A percentile compares a stretch with the other conserved stretches of the same genome.
Conservation (phyloP, 73 alveolate species). For the Paraurostyla sp. region DNA sequence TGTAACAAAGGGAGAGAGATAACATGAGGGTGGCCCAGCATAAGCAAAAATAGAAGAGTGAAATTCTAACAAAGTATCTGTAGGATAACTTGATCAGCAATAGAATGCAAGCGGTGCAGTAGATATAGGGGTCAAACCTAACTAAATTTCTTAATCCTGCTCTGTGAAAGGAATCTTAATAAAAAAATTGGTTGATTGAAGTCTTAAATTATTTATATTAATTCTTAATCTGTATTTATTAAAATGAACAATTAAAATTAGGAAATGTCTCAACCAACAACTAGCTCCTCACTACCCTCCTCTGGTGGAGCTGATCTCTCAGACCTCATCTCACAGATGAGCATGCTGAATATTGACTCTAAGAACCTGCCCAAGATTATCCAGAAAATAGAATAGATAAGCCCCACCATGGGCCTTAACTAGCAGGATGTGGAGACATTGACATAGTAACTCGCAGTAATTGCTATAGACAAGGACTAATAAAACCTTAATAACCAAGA, state of each 20-base stretch:
- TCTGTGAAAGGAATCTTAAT: too few species aligned
- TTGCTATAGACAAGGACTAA: background rate
- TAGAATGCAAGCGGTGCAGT: background rate
- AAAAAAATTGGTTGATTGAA: too few species aligned
- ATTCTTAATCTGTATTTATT: too few species aligned
- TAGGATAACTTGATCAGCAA: background rate
- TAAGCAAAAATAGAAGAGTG: background rate
- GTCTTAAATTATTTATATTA: too few species aligned
- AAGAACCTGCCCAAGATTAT: background rate
- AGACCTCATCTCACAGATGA: background rate
- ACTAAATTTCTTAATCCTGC: background rate
- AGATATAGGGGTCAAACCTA: background rate
- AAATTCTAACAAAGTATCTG: background rate
- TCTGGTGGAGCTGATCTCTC: background rate
- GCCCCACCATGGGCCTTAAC: background rate
- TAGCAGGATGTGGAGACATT: background rate
- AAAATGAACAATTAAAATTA: background rate
- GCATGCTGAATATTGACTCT: background rate
- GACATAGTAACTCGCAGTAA: background rate
- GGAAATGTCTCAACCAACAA: background rate
- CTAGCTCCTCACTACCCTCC: background rate
- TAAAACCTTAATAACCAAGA: background rate
- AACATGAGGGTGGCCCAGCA: background rate
- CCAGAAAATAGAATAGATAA: background rate
- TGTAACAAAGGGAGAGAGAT: background rate